These are phyloP conservation scores for Austroboletus novae-zelandiae DNA, from an alignment of 1,284 basidiomycete species.

Conservation along the genomic window DNA sequence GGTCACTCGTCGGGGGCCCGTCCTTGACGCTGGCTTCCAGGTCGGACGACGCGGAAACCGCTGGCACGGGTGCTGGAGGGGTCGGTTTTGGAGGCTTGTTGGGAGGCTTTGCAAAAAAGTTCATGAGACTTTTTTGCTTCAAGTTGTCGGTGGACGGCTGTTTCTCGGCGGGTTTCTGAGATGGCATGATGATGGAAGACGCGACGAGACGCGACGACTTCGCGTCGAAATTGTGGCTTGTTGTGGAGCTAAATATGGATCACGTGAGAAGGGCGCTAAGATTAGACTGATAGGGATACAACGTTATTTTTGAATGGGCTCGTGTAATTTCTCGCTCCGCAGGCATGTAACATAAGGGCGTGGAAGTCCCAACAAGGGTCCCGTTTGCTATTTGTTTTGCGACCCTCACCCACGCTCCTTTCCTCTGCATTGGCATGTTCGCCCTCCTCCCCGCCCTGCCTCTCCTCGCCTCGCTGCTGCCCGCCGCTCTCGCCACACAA, in stretches of 20 bases:
- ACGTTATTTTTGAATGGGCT: neutral
- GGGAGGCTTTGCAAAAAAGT: constrained; percentile 58
- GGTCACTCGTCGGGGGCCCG: constrained; percentile 74
- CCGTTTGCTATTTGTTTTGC: neutral
- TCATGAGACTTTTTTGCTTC: constrained; percentile 74
- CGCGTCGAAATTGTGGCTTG: constrained; percentile 11
- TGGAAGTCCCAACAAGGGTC: neutral
- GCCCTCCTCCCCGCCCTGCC: constrained; percentile 16
- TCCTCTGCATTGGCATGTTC: constrained; percentile 19
- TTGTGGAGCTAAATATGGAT: constrained; percentile 10
- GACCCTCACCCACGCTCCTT: constrained; percentile 17
- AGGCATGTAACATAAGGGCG: neutral
- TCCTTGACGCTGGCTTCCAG: constrained; percentile 45
- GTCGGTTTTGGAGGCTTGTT: constrained; percentile 26
- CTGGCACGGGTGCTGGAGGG: constrained; percentile 35
- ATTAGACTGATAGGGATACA: neutral
- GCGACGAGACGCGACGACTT: constrained; percentile 3
- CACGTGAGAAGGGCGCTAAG: neutral
- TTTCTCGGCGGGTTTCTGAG: constrained; percentile 34
- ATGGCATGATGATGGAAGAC: constrained; percentile 27
- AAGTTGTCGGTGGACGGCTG: constrained; percentile 38
- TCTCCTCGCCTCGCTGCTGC: constrained; percentile 17
- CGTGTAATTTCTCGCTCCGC: neutral
- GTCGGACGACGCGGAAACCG: constrained; percentile 49
- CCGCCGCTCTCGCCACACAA: constrained; percentile 17